Conservation (phyloP, 2,329 filamentous ascomycete genomes). For the Fonsecaea pedrosoi region DNA sequence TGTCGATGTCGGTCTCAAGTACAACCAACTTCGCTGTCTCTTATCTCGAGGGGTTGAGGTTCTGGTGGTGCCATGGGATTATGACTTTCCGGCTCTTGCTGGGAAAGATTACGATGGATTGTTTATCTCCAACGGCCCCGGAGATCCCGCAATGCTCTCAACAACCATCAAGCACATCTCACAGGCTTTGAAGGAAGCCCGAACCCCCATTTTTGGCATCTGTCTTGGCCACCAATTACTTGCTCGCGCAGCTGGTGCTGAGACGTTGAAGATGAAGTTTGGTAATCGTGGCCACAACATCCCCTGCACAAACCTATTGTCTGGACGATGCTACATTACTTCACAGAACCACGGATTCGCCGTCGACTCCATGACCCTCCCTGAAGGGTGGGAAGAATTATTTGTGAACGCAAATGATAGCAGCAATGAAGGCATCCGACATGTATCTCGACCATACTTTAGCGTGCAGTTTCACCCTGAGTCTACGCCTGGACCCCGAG, state of each 20-base stretch:
- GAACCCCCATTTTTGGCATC: slow-evolving; percentile 92
- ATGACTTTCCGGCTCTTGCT: slow-evolving; percentile 79
- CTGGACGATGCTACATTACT: slow-evolving; percentile 97
- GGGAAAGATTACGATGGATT: slow-evolving; percentile 91
- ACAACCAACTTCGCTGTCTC: slow-evolving; percentile 95
- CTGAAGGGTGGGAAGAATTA: slow-evolving; percentile 84
- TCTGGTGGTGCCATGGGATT: slow-evolving; percentile 93
- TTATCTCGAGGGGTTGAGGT: slow-evolving; percentile 91
- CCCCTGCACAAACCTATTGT: slow-evolving; percentile 93
- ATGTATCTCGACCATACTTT: slow-evolving; percentile 85
- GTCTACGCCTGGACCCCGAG: slow-evolving; percentile 90
- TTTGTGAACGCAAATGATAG: slow-evolving; percentile 98
- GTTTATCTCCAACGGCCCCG: slow-evolving; percentile 97
- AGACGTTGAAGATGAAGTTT: slow-evolving; percentile 96
- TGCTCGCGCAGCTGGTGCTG: slow-evolving; percentile 83
- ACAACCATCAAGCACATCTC: slow-evolving; percentile 80
- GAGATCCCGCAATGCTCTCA: slow-evolving; percentile 86
- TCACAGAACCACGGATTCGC: slow-evolving; percentile 98
- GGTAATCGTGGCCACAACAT: slow-evolving; percentile 99
- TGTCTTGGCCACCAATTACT: slow-evolving; percentile 94
- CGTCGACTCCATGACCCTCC: slow-evolving; percentile 79
- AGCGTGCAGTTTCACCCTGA: slow-evolving; percentile 99
- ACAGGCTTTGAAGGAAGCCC: slow-evolving; percentile 75
- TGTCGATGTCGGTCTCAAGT: slow-evolving; percentile 97
- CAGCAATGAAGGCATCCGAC: slow-evolving; percentile 97